Base-by-base conservation (phyloP, 1,284 basidiomycete species). In the Wallemia mellicola region DNA sequence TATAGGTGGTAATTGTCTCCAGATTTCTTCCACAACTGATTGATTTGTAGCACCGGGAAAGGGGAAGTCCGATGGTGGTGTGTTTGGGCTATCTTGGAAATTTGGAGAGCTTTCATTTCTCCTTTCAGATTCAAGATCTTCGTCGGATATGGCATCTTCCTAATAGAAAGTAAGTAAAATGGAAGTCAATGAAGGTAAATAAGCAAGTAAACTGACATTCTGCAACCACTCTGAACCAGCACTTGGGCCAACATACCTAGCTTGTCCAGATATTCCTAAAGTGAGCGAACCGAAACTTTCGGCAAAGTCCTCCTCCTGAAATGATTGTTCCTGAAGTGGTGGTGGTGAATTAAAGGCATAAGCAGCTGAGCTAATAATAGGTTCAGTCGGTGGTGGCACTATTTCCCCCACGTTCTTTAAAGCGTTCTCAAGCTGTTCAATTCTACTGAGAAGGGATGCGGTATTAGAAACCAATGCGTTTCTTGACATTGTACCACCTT, bases 381-480 rank as follows among this genome's bases (percentile, higher is more conserved):
- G 62, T 61, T 54, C 61, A 61, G 32, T 62, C 57, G 19, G 60
- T 27, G 30, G 60, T 60, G 56, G 24, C 7, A 60, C 57, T 60
- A 60, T 56, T 33, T 67, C 63, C 24, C 24, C 25, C 27, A 22
- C n/a, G 24, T 30, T 27, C 15, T 28, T 26, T 27, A 33, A 54
- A 26, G 59, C 27, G 15, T 48, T 58, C 57, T 64, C 64, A 26
- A 66, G 59, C 54, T 61, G 60, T 19, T 60, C 59, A 14, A 67
- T 60, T 28, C 64, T 62, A 25, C 62, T 63, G 0, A 68, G 69
- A 62, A 75, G 67, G 24, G 76, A 76, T 76, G 67, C 77, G 76
- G 60, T 76, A 75, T 64, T 77, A 77, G 54, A 75, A 77, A 24
- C 76, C 75, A 9, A 72, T 68, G 61, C 77, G 63, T 27, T 73